Base-by-base conservation (phyloP, 129 eudicot genomes). In the Escallonia rubra region DNA sequence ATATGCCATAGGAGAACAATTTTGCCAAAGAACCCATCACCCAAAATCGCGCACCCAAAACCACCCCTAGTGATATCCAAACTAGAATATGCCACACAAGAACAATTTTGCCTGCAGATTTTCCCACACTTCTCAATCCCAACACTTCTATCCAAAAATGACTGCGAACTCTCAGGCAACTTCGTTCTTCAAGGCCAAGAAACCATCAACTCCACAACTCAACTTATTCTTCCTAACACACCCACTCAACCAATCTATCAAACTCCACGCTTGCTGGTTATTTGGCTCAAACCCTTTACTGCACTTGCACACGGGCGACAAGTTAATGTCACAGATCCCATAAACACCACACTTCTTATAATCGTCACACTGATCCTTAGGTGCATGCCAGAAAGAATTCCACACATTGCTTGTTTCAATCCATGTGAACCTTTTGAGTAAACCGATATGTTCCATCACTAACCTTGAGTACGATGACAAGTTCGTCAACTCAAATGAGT, bases 1-100 rank as follows among this genome's bases (percentile, higher is more conserved):
- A 65, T 85, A 91, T 45, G 80, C 97, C 3, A 43, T 10, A 50
- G 95, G 87, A 3, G 83, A 64, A 72, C 95, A 90, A 61, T 87
- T 80, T 8, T 60, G 49, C 60, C 44, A 23, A 23, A 23, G 34
- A 23, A 23, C 34, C 34, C 34, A 23, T 23, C 34, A 23, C 34
- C 59, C 97, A 96, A 91, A 51, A 77, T 78, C 34, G 77, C 90
- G 54, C 97, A 91, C 10, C 97, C 97, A 56, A 75, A 67, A 38
- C 96, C 96, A 23, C 62, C 77, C 0, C 53, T 57, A 23, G 66
- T 73, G 15, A 91, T 71, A 49, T 91, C 70, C 70, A 67, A 59
- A 71, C 60, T 81, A 49, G 59, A 54, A 65, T 85, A 91, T 45
- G 80, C 97, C 3, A 43, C 8, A 50, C 97, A 90, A 3, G 83